Evolutionary conservation across 257 asterid genomes (phyloP), one percentile per base, ranked within the genome.

Genomic region (Paulownia fortunei): DNA sequence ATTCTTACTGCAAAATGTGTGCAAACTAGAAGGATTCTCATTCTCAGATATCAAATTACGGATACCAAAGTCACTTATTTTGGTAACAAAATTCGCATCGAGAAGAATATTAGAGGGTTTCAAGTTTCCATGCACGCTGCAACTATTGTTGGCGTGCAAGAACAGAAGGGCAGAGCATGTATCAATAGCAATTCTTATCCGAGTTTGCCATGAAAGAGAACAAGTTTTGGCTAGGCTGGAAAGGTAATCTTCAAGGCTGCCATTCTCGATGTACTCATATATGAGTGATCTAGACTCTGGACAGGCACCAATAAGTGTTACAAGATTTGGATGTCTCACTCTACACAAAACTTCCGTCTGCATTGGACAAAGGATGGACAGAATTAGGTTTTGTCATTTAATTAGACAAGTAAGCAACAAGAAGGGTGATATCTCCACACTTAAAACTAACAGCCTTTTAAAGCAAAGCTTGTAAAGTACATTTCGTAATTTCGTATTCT

Each of bases 251-350:
- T 91, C 98, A 70, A 95, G 97, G 87, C 88, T 92, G 69, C 93
- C 92, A 70, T 90, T 89, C 74, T 82, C 96, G 51, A 95, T 87
- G 84, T 86, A 95, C 83, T 93, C 99, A n/a, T 90, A 93, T 71
- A 92, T 80, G 70, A 95, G 93, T 54, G 97, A 89, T 84, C 96
- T 86, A 61, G 97, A 91, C 78, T 91, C 98, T 47, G 88, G 84
- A 86, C 99, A 93, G 75, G 91, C 91, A 16, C 97, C 97, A 26
- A 92, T 70, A 54, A 91, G 90, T 8, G 90, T 82, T 42, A 86
- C 94, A 47, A 95, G 92, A 87, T 95, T 90, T 77, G 98, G 98
- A 88, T 95, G 99, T 80, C 99, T 92, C 83, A 93, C 93, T 81
- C 93, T 88, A 62, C 90, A 86, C 80, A 95, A 68, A 72, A 86